Base-by-base conservation (phyloP, 768 basidiomycete species). In the Pleurotus giganteus region DNA sequence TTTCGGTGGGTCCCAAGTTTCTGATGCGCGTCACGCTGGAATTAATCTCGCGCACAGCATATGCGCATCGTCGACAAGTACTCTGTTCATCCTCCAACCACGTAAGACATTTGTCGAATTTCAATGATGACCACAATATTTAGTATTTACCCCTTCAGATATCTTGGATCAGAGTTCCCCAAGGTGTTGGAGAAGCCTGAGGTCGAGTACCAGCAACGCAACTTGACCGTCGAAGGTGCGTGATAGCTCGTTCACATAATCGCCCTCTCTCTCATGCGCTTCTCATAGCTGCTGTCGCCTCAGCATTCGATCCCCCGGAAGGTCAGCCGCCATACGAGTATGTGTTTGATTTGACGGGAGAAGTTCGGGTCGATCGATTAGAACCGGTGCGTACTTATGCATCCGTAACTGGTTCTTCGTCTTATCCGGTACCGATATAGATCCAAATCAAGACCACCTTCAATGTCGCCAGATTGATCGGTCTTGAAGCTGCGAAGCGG, bases 321-420 rank as follows among this genome's bases (percentile, higher is more conserved):
- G 89, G 88, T 51, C 73, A 81, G 59, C 68, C 77, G n/a, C 76
- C 85, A 3, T 94, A 86, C 68, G 77, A 85, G 55, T 87, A 88
- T 69, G 88, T 94, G 19, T 93, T 93, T 67, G 92, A 94, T 72
- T 82, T 87, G 60, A 88, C 89, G 2, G 92, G 92, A 39, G 91
- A 94, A 68, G 74, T 89, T 54, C 80, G 81, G 53, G 79, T 80
- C 61, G 89, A 91, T 69, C 81, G 90, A 44, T 80, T 82, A 27
- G 89, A 91, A 67, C 73, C 84, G 77, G 90, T 89, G 66, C 52
- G 81, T 31, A 50, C 24, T 58, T 55, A 36, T 49, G 37, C 53
- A 56, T 45, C 47, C 55, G 45, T 29, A 51, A 47, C 51, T 53
- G 58, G 36, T 58, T 36, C 39, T 32, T 43, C 49, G 32, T 58